These are phyloP conservation scores for Yarrowia galli DNA, from an alignment of 1,139 yeast species.

Conservation along the genomic window DNA sequence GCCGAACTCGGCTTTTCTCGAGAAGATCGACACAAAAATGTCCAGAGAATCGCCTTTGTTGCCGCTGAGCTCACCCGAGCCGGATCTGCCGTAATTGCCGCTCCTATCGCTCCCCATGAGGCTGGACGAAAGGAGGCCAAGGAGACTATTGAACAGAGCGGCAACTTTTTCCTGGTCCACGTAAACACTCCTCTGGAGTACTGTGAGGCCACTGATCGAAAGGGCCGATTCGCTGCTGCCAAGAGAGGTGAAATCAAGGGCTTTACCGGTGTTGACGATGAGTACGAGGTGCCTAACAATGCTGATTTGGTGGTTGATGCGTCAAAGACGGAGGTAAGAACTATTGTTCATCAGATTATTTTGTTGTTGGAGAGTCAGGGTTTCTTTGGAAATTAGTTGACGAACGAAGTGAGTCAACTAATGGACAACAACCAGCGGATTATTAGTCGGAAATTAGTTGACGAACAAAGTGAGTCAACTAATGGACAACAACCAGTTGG, in stretches of 20 bases:
- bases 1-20: slow-evolving; percentile 55
- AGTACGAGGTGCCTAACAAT: slow-evolving; percentile 57
- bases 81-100: slow-evolving; percentile 87
- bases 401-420: neutral
- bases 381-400: slow-evolving; percentile 59
- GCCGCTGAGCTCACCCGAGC: slow-evolving; percentile 85
- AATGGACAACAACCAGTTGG: neutral
- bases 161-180: slow-evolving; percentile 58
- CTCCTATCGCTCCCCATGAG: slow-evolving; percentile 60
- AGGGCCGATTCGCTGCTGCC: slow-evolving; percentile 57
- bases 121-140: slow-evolving; percentile 54
- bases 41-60: slow-evolving; percentile 62
- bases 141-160: slow-evolving; percentile 56
- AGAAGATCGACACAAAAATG: slow-evolving; percentile 54
- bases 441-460: slow-evolving; percentile 51
- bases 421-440: neutral
- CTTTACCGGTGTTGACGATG: slow-evolving; percentile 58
- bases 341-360: slow-evolving; percentile 75
- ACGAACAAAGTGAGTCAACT: neutral
- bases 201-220: slow-evolving; percentile 57
- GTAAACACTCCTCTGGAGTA: slow-evolving; percentile 59
- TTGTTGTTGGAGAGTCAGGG: slow-evolving; percentile 80
- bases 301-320: slow-evolving; percentile 64
- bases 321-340: slow-evolving; percentile 59
- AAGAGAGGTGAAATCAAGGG: slow-evolving; percentile 58